Evolutionary conservation across 2,329 filamentous ascomycete genomes (phyloP).

Genomic region (Pseudogymnoascus pannorum): DNA sequence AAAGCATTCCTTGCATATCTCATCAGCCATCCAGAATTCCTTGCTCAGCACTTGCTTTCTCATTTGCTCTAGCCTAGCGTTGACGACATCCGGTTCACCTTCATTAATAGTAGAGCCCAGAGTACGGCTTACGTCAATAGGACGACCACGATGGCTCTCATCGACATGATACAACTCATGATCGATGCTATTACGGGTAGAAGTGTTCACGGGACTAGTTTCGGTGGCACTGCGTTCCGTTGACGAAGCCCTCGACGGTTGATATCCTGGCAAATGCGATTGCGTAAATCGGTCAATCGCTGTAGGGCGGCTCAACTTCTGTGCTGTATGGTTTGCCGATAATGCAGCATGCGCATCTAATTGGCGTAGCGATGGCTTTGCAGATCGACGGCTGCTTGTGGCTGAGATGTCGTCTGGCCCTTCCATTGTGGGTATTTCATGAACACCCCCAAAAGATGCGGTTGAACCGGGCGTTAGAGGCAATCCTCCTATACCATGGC

Average conservation of each 20-base stretch:
- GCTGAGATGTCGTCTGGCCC: background rate
- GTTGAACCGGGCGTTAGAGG: background rate
- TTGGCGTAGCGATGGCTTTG: conserved; percentile 24
- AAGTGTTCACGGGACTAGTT: conserved; percentile 49
- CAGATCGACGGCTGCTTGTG: conserved; percentile 14
- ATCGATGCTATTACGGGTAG: conserved; percentile 50
- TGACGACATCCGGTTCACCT: conserved; percentile 51
- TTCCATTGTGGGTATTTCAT: conserved; percentile 11
- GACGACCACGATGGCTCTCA: conserved; percentile 29
- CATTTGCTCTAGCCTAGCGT: conserved; percentile 60
- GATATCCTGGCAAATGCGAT: conserved; percentile 38
- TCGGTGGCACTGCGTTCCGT: conserved; percentile 50
- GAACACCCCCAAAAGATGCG: conserved; percentile 11
- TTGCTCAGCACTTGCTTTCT: conserved; percentile 83
- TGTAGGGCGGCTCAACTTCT: conserved; percentile 28
- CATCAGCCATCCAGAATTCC: conserved; percentile 99
- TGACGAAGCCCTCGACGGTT: conserved; percentile 50
- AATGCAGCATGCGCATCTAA: conserved; percentile 27
- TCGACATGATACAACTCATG: conserved; percentile 49
- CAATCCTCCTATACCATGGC: conserved; percentile 12
- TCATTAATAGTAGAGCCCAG: conserved; percentile 51
- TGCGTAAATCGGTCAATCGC: conserved; percentile 34
- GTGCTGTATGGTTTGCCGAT: conserved; percentile 17
- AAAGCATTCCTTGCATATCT: conserved; percentile 96
- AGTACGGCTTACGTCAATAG: conserved; percentile 42